These are phyloP conservation scores for Reticulascus tulasneorum DNA, from an alignment of 2,329 filamentous ascomycete species.

Conservation along the genomic window DNA sequence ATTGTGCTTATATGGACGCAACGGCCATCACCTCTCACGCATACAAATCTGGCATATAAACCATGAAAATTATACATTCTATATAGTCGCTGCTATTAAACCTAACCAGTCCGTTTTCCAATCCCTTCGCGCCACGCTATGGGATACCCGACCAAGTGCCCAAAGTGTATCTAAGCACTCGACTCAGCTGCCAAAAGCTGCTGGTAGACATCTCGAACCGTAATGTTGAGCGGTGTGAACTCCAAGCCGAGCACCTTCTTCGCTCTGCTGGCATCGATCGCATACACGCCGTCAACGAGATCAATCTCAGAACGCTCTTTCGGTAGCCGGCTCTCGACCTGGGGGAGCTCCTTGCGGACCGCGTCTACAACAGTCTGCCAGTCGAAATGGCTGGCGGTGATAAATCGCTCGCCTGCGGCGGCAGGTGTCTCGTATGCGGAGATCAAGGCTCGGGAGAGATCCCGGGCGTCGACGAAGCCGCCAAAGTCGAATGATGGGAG, in stretches of 20 bases:
- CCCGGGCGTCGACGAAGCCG: conserved; percentile 54
- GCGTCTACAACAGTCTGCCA: conserved; percentile 49
- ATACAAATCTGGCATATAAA: too few relatives aligned
- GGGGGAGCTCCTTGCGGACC: conserved; percentile 51
- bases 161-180: too few relatives aligned
- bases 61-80: too few relatives aligned
- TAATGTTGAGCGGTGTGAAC: conserved; percentile 43
- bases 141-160: too few relatives aligned
- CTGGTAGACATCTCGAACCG: conserved; percentile 1
- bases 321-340: conserved; percentile 24
- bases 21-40: too few relatives aligned
- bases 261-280: conserved; percentile 35
- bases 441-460: conserved; percentile 63
- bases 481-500: conserved; percentile 18
- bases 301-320: conserved; percentile 12
- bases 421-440: conserved; percentile 51
- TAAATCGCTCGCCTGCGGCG: conserved; percentile 59
- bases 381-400: conserved; percentile 60
- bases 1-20: too few relatives aligned
- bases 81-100: too few relatives aligned
- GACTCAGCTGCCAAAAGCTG: conserved; percentile 3
- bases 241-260: conserved; percentile 50
- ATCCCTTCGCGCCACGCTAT: too few relatives aligned
- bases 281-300: conserved; percentile 32
- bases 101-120: too few relatives aligned